Evolutionary conservation across 306 rosid genomes (phyloP).

Genomic region (Prunus fruticosa): DNA sequence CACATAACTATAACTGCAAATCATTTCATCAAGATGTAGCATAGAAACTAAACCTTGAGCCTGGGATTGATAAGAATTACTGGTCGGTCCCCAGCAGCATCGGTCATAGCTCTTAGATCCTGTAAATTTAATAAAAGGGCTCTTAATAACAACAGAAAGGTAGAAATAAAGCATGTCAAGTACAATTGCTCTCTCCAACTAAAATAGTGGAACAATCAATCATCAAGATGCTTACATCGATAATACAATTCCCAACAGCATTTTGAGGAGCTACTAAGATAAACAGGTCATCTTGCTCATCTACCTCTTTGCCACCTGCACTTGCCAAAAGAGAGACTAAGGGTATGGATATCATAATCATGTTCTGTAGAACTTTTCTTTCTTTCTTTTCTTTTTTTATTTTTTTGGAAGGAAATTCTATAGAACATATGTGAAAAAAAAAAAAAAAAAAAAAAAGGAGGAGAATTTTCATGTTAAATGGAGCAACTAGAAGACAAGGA

Average conservation of each 20-base stretch:
- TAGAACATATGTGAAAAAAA: no score
- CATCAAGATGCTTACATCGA: conserved; percentile 58
- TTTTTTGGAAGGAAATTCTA: no score
- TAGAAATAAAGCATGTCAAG: conserved; percentile 13
- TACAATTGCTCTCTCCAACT: conserved; percentile 15
- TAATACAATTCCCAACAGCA: conserved; percentile 96
- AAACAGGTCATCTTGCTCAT: conserved; percentile 82
- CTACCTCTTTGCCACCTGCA: conserved; percentile 88
- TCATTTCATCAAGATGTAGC: background rate
- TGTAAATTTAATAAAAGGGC: conserved; percentile 39
- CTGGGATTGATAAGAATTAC: conserved; percentile 76
- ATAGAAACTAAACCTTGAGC: conserved; percentile 67
- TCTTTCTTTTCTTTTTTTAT: no score
- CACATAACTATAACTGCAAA: background rate
- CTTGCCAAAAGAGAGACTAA: conserved; percentile 18
- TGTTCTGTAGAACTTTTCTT: no score
- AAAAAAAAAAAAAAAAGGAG: no score
- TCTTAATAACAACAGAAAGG: conserved; percentile 9
- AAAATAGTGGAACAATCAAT: conserved; percentile 15
- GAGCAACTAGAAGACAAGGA: background rate
- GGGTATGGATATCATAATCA: background rate
- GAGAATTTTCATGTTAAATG: background rate
- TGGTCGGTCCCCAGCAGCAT: conserved; percentile 83
- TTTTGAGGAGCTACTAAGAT: conserved; percentile 96
- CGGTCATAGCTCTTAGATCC: conserved; percentile 91